Evolutionary conservation across 139 green algal species (phyloP), one percentile per base, ranked within the genome.

Genomic region (Zygnema circumcarinatum): DNA sequence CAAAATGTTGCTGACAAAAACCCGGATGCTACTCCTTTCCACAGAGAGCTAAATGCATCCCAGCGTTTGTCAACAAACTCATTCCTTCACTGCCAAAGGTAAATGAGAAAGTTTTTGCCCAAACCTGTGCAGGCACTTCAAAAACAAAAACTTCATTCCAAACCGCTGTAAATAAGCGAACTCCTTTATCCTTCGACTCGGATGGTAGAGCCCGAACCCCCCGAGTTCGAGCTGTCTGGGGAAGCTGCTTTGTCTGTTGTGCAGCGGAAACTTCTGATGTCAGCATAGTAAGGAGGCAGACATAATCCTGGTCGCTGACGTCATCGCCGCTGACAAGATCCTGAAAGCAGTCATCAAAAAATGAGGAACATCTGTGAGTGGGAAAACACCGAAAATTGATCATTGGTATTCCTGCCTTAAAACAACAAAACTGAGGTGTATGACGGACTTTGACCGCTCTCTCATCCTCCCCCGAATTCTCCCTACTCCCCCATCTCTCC

Each of bases 81-180:
- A n/a, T n/a, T n/a, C n/a, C n/a, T n/a, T n/a, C n/a, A n/a, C n/a
- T n/a, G n/a, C n/a, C n/a, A n/a, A n/a, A n/a, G n/a, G n/a, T n/a
- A n/a, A n/a, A n/a, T n/a, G n/a, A n/a, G n/a, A n/a, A n/a, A n/a
- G n/a, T n/a, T n/a, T n/a, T 62, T 62, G 47, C 47, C 47, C 16
- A 16, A 25, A 62, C 47, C 47, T 62, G 47, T 62, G 47, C 47
- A 62, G 47, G 47, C 16, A 62, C 47, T 40, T 89, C 83, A 81
- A 89, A 86, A 20, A 89, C 33, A 53, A 89, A 89, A n/a, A 88
- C 75, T 47, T 89, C 83, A 53, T 89, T 20, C 83, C 83, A 89
- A n/a, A 32, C 25, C 3, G 39, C 83, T n/a, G 2, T 52, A 39
- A 52, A 38, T 47, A 2, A 3, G 20, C 7, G n/a, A 68, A 3